phyloP scores from a whole-genome alignment of 805 yeast genomes.

The Saccharomyces mikatae region DNA sequence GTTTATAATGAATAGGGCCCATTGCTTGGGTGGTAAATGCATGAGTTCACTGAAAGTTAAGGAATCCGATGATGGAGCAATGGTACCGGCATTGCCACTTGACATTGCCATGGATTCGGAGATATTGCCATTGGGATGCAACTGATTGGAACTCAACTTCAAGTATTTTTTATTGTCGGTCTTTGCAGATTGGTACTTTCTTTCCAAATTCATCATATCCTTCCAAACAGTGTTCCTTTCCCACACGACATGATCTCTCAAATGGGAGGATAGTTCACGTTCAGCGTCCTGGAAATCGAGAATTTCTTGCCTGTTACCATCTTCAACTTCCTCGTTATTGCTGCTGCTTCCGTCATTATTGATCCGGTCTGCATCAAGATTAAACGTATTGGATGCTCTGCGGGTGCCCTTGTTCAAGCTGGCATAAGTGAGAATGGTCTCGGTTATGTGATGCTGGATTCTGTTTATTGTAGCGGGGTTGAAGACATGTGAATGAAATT shows the following conservation, averaged over 20 bases:
- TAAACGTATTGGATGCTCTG: slow-evolving; percentile 4
- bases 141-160: neutral
- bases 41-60: slow-evolving; percentile 2
- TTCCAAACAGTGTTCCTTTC: slow-evolving; percentile 97
- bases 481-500: slow-evolving; percentile 48
- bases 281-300: slow-evolving; percentile 34
- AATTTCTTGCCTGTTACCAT: slow-evolving; percentile 8
- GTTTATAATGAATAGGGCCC: slow-evolving; percentile 6
- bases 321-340: slow-evolving; percentile 2
- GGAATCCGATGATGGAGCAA: neutral
- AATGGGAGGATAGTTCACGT: slow-evolving; percentile 42
- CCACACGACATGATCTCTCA: slow-evolving; percentile 93
- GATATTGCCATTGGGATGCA: neutral
- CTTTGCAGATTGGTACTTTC: slow-evolving; percentile 72
- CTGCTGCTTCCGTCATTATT: neutral
- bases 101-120: neutral
- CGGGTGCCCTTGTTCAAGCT: slow-evolving; percentile 26
- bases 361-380: neutral
- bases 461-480: slow-evolving; percentile 36
- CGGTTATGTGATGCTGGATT: slow-evolving; percentile 48
- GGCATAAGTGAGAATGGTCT: slow-evolving; percentile 49
- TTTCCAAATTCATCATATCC: slow-evolving; percentile 85
- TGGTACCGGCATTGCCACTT: neutral
- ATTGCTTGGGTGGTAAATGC: slow-evolving; percentile 15
- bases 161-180: slow-evolving; percentile 24